phyloP scores from a whole-genome alignment of 2,329 filamentous ascomycete genomes.

The Pestalotiopsis sp. region DNA sequence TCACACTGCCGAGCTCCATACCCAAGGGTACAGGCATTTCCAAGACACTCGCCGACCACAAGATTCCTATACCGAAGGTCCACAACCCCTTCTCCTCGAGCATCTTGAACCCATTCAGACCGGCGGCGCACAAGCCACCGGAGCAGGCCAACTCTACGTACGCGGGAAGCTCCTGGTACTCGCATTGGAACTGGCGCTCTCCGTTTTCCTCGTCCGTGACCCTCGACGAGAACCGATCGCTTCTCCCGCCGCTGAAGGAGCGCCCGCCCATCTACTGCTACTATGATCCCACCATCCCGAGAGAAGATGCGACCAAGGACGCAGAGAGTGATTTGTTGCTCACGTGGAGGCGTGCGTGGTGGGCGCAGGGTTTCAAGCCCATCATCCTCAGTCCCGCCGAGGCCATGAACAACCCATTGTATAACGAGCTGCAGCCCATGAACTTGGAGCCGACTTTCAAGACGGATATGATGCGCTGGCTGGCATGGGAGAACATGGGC shows the following conservation, averaged over 20 bases:
- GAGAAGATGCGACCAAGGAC: conserved; percentile 65
- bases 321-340: conserved; percentile 80
- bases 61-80: conserved; percentile 51
- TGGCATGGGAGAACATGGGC: conserved; percentile 92
- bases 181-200: conserved; percentile 86
- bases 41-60: conserved; percentile 49
- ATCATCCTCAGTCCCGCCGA: conserved; percentile 79
- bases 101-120: conserved; percentile 68
- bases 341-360: conserved; percentile 92
- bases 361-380: conserved; percentile 89
- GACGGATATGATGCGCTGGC: conserved; percentile 77
- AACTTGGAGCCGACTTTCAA: conserved; percentile 66
- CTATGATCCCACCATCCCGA: conserved; percentile 71
- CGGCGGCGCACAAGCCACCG: conserved; percentile 71
- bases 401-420: conserved; percentile 81
- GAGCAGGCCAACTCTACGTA: conserved; percentile 78
- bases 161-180: conserved; percentile 82
- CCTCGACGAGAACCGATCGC: conserved; percentile 79
- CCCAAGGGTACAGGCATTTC: conserved; percentile 53
- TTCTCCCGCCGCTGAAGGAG: conserved; percentile 75
- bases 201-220: conserved; percentile 83
- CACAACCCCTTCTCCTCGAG: conserved; percentile 50
- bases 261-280: conserved; percentile 87
- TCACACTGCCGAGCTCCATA: conserved; percentile 51
- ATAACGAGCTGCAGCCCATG: conserved; percentile 67